Base-by-base conservation (phyloP, 177 flowering plant genomes). In the Telopea speciosissima region DNA sequence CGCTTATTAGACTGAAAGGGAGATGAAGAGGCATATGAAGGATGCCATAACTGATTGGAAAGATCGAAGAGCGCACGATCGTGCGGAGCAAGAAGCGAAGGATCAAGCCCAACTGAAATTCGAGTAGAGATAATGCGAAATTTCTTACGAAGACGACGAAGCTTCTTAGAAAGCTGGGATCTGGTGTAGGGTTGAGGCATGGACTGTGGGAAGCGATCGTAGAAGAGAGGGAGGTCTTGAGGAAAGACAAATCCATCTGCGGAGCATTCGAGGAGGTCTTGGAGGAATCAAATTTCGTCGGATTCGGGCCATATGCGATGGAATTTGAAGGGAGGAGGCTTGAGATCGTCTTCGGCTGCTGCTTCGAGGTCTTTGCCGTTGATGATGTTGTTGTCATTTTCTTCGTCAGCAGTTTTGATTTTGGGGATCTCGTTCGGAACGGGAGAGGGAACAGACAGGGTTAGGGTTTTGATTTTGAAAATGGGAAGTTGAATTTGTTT, bases 81-180 rank as follows among this genome's bases (percentile, higher is more conserved):
- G 49, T 89, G 93, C 3, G 79, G 52, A 22, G 87, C 81, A 16
- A 85, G 72, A 31, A 54, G 70, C 5, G 86, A 78, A 1, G 56
- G 31, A 2, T 79, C 75, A 12, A 85, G 75, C 3, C 90, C 90
- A 23, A 85, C 81, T 0, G 79, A 61, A n/a, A 89, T 75, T 25
- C 90, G 80, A 1, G 82, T 62, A 14, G 87, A 82, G 13, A 75
- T 68, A 24, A 79, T 77, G 25, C 89, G 85, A 68, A 84, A 89
- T 77, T 89, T 89, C 80, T 85, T 86, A 3, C 86, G 73, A 60
- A 89, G 78, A 14, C 90, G 74, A 33, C 89, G 81, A 28, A 87
- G 87, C 81, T 89, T 89, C 83, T 89, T 89, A 56, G 85, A 84
- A 45, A 89, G 88, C 78, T 89, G 93, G 21, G 90, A 80, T 24